Evolutionary conservation across 1,284 basidiomycete species (phyloP).

Genomic region (Vanrija pseudolonga): DNA sequence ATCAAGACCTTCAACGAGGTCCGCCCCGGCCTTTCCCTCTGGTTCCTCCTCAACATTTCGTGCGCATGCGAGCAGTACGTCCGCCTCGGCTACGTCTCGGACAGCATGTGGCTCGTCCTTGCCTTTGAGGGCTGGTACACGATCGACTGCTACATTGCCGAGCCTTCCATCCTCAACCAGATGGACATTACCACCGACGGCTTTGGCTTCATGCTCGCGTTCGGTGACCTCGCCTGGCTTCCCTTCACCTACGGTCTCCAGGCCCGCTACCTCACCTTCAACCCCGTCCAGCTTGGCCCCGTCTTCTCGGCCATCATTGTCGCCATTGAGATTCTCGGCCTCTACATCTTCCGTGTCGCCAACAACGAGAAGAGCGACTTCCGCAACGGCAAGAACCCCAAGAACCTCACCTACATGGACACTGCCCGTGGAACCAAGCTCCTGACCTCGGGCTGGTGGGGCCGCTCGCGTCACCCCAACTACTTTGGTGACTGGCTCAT

Average conservation of each 20-base stretch:
- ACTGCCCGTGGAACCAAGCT: slow-evolving; percentile 86
- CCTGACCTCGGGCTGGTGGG: slow-evolving; percentile 97
- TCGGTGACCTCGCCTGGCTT: slow-evolving; percentile 92
- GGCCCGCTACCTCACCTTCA: slow-evolving; percentile 88
- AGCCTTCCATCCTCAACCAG: slow-evolving; percentile 76
- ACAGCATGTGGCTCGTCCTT: slow-evolving; percentile 87
- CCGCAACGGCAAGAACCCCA: slow-evolving; percentile 87
- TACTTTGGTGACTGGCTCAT: slow-evolving; percentile 62
- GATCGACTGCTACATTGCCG: slow-evolving; percentile 56
- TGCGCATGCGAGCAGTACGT: slow-evolving; percentile 88
- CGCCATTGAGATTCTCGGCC: slow-evolving; percentile 68
- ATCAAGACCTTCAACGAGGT: slow-evolving; percentile 97
- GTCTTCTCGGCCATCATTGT: slow-evolving; percentile 62
- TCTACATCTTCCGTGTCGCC: slow-evolving; percentile 83
- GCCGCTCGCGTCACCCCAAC: slow-evolving; percentile 86
- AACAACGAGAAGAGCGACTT: slow-evolving; percentile 97
- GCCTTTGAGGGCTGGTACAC: slow-evolving; percentile 87
- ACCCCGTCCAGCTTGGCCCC: slow-evolving; percentile 72
- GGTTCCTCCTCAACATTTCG: slow-evolving; percentile 86
- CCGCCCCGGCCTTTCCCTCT: slow-evolving; percentile 91
- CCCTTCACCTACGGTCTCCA: slow-evolving; percentile 94
- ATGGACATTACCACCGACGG: slow-evolving; percentile 99
- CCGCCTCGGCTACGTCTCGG: slow-evolving; percentile 68
- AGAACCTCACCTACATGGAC: slow-evolving; percentile 79
- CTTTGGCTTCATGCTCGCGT: slow-evolving; percentile 96